Percentiles rank a stretch among this genome's conserved stretches.
Evolutionary conservation across 225 moss, liverwort and hornwort genomes (phyloP).

Genomic region (Polytrichum commune): DNA sequence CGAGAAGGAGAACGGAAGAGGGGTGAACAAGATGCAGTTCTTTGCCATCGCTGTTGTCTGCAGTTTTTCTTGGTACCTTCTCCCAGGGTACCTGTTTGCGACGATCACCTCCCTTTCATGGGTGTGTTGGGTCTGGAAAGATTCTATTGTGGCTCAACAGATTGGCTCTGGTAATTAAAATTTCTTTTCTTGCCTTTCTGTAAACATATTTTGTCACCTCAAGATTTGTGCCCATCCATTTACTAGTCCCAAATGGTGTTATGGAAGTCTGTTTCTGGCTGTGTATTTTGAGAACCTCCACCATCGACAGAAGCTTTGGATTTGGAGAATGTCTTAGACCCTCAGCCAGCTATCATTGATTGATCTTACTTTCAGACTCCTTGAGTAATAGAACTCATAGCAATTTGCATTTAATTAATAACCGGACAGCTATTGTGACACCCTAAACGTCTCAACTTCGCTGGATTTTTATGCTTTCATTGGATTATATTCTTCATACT

Average conservation of each 20-base stretch:
- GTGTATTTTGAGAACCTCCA: too few species aligned
- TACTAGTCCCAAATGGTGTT: not conserved
- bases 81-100: slow-evolving; percentile 34
- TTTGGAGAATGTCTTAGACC: too few species aligned
- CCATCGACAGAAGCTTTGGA: too few species aligned
- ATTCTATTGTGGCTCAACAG: slow-evolving; percentile 35
- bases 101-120: slow-evolving; percentile 36
- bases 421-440: too few species aligned
- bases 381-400: too few species aligned
- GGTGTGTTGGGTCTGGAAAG: slow-evolving; percentile 42
- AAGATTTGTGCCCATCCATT: not conserved
- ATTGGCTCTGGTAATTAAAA: slow-evolving; percentile 29
- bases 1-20: slow-evolving; percentile 53
- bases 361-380: too few species aligned
- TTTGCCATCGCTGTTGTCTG: slow-evolving; percentile 21
- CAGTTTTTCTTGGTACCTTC: slow-evolving; percentile 37
- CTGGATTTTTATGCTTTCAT: too few species aligned
- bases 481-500: too few species aligned
- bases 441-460: too few species aligned
- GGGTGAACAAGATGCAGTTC: slow-evolving; percentile 31
- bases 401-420: too few species aligned
- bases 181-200: not conserved
- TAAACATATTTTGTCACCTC: not conserved
- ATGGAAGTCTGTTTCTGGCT: too few species aligned
- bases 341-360: too few species aligned